phyloP scores from a whole-genome alignment of 2,329 filamentous ascomycete genomes.

The Tolypocladium ophioglossoides region DNA sequence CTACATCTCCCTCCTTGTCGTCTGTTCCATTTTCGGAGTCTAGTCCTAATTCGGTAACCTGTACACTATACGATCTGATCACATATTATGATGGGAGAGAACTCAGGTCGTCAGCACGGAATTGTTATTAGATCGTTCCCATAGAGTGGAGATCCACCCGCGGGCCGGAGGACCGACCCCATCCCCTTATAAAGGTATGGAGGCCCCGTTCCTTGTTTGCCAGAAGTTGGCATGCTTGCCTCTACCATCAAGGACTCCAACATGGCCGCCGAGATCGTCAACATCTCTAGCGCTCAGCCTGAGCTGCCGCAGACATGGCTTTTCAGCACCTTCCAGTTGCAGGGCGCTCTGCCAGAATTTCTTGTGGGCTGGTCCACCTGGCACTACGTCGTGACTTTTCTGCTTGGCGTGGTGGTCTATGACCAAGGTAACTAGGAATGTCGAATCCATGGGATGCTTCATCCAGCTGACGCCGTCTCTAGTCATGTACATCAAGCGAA shows the following conservation, averaged over 20 bases:
- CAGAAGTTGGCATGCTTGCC: neutral
- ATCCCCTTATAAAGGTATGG: neutral
- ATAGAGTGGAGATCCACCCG: neutral
- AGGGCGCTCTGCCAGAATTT: neutral
- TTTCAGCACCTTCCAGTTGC: neutral
- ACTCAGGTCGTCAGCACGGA: too few relatives aligned
- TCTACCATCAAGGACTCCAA: neutral
- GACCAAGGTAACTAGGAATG: constrained; percentile 24
- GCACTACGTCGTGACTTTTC: constrained; percentile 20
- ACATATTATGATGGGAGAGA: too few relatives aligned
- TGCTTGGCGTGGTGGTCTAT: constrained; percentile 23
- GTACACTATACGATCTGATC: too few relatives aligned
- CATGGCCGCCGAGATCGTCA: neutral
- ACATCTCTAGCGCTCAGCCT: neutral
- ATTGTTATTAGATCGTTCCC: neutral
- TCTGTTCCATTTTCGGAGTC: constrained; percentile 16
- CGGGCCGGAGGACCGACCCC: neutral
- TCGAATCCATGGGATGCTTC: neutral
- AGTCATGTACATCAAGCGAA: constrained; percentile 53
- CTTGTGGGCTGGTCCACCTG: constrained; percentile 12
- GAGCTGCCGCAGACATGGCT: neutral
- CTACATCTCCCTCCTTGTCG: neutral
- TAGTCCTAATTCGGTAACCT: constrained; percentile 14
- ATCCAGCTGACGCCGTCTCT: neutral
- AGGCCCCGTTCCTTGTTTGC: neutral